Conservation (phyloP, 2,329 filamentous ascomycete genomes). For the Arachnomyces sp. region DNA sequence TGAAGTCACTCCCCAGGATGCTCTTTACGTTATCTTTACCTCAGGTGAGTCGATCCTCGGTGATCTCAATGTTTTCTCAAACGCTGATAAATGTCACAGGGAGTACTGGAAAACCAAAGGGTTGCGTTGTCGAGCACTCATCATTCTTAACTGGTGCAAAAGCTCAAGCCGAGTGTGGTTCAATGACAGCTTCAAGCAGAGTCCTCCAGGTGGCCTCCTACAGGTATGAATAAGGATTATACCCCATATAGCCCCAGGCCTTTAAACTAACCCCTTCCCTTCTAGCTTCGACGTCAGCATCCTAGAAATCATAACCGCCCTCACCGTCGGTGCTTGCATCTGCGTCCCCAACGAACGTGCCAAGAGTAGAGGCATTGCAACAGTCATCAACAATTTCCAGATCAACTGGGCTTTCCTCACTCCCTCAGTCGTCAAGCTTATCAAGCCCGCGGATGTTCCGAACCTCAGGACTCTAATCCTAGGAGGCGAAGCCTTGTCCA, state of each 20-base stretch:
- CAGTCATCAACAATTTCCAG: constrained; percentile 44
- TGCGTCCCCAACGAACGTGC: constrained; percentile 38
- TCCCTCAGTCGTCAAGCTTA: constrained; percentile 48
- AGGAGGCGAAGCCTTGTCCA: constrained; percentile 40
- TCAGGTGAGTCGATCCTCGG: constrained; percentile 30
- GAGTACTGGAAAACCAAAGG: constrained; percentile 51
- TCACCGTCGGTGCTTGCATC: constrained; percentile 29
- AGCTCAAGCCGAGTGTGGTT: constrained; percentile 44
- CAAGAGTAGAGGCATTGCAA: constrained; percentile 44
- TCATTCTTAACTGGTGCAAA: constrained; percentile 50
- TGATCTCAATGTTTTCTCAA: too few species aligned
- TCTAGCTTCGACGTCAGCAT: constrained; percentile 34
- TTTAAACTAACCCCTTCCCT: constrained; percentile 30
- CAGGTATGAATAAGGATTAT: constrained; percentile 14
- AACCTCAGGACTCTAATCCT: constrained; percentile 37
- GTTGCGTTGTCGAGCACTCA: constrained; percentile 56
- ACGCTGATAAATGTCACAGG: constrained; percentile 15
- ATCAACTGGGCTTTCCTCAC: constrained; percentile 52
- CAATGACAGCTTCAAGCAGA: constrained; percentile 46
- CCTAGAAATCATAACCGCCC: constrained; percentile 21
- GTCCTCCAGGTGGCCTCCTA: constrained; percentile 54
- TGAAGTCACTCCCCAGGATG: constrained; percentile 22
- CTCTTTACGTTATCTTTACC: constrained; percentile 56
- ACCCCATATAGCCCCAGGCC: background rate
- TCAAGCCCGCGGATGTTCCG: constrained; percentile 39